Base-by-base conservation (phyloP, 371 early-diverging fungal genomes). In the Mucor velutinosus region DNA sequence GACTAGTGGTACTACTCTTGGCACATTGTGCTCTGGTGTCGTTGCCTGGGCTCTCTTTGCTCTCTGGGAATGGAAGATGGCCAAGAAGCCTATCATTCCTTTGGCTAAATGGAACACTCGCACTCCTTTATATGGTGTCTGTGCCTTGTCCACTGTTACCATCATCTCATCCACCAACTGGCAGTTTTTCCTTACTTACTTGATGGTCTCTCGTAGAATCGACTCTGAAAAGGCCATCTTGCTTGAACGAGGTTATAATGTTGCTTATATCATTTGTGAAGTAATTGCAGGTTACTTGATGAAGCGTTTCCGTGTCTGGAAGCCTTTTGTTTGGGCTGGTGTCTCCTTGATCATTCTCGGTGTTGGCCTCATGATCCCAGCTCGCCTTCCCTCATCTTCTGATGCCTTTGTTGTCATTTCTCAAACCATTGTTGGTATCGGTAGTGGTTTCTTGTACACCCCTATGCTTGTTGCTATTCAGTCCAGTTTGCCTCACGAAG, bases 311-410 rank as follows among this genome's bases (percentile, higher is more conserved):
- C 84, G 85, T 15, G 79, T 84, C 3, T 77, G 75, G 75, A 61
- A 75, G 47, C 69, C 79, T 60, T 70, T 91, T 58, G 72, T 76
- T 1, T 76, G 92, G 92, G 74, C 84, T 49, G 92, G 74, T 11
- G 72, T 93, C 12, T 91, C 90, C 1, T 53, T 90, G 7, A 33
- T 90, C 58, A 64, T 83, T 10, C 65, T 76, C 19, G 79, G 79
- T 65, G 67, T 76, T 21, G 77, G 76, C 30, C 55, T 80, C 23
- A 83, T 80, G 79, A 80, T 83, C 30, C 79, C 79, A 55, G 83
- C 83, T 43, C 78, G 83, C 60, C 62, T 68, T 37, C 76, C 78
- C 21, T 53, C 12, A 10, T 71, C 79, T 0, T 74, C 82, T 11
- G 67, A 73, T 21, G 71, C 69, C 17, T 76, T 79, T 63, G 66